These are phyloP conservation scores for Parietaria judaica DNA, from an alignment of 306 rosid species.

Conservation along the genomic window DNA sequence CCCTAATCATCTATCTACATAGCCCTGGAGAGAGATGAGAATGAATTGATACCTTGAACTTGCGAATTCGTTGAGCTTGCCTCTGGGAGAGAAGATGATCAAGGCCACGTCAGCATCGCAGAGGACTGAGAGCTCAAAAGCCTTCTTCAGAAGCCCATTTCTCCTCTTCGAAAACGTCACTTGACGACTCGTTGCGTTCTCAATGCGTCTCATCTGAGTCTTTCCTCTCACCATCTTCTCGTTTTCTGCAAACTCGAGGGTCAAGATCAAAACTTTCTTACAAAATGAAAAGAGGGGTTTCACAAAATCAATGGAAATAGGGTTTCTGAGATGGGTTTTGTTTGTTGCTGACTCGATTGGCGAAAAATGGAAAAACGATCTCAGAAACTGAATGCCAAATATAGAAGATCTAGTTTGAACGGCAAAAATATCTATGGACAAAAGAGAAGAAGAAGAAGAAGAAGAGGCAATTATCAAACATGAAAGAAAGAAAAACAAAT, in stretches of 20 bases:
- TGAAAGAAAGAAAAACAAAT: background rate
- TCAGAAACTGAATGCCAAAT: background rate
- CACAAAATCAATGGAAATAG: too few species aligned
- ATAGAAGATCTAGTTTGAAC: conserved; percentile 6
- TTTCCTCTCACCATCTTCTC: conserved; percentile 79
- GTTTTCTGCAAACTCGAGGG: background rate
- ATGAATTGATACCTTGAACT: conserved; percentile 14
- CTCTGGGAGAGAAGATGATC: conserved; percentile 42
- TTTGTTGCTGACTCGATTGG: too few species aligned
- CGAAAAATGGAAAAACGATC: too few species aligned
- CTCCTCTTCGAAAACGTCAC: conserved; percentile 82
- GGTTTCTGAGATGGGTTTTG: too few species aligned
- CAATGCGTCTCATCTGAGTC: conserved; percentile 79
- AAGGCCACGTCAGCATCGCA: conserved; percentile 61
- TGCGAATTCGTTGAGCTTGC: conserved; percentile 47
- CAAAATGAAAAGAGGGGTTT: background rate
- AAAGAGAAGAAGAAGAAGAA: background rate
- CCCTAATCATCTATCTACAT: too few species aligned
- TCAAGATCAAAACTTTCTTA: background rate
- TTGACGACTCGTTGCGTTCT: conserved; percentile 84
- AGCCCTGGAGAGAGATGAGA: too few species aligned
- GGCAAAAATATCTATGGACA: background rate
- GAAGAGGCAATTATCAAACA: background rate
- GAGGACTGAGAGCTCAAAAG: conserved; percentile 76
- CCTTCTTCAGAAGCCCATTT: conserved; percentile 79